Evolutionary conservation across 345 rosid species (phyloP), one percentile per base, ranked within the genome.

Genomic region (Hypericum androsaemum): DNA sequence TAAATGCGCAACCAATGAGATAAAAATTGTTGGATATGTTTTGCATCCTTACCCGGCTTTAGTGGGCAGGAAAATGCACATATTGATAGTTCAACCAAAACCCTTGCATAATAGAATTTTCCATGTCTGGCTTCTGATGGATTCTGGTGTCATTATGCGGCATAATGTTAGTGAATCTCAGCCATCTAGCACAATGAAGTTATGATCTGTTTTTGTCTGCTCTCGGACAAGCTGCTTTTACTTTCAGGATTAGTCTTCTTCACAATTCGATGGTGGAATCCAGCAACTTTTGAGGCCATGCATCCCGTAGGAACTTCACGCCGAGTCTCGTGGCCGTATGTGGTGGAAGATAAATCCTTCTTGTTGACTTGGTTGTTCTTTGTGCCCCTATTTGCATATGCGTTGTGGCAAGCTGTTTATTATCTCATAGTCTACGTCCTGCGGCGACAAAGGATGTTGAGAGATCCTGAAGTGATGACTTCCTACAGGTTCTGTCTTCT

Each of bases 401-500:
- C 80, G 45, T 80, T 90, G 41, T 90, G 98, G 98, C 98, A 90
- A 69, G 75, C 63, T 41, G 88, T 90, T 49, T 90, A 90, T 66
- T 87, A 84, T 54, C 83, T 90, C 53, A 82, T 90, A 39, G 98
- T 90, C 67, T 69, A 90, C 67, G 98, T 90, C 67, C 71, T 90
- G 0, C 96, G 98, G 39, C 73, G 88, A 37, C 98, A 90, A 67
- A 77, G 98, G 72, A 71, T 90, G 53, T 61, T 90, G 16, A 79
- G 89, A 73, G 98, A 90, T 70, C 98, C 98, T 53, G 98, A 90
- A 78, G 98, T 90, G 52, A 90, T 90, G 98, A 90, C 98, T 54
- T 90, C 98, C 10, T 90, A 87, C 76, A 81, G 98, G 98, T 87
- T 56, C 17, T 42, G 12, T 16, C 14, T 9, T 47, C 15, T 12